Evolutionary conservation across 2,329 filamentous ascomycete genomes (phyloP), one percentile per base, ranked within the genome.

Genomic region (Colletotrichum cereale): DNA sequence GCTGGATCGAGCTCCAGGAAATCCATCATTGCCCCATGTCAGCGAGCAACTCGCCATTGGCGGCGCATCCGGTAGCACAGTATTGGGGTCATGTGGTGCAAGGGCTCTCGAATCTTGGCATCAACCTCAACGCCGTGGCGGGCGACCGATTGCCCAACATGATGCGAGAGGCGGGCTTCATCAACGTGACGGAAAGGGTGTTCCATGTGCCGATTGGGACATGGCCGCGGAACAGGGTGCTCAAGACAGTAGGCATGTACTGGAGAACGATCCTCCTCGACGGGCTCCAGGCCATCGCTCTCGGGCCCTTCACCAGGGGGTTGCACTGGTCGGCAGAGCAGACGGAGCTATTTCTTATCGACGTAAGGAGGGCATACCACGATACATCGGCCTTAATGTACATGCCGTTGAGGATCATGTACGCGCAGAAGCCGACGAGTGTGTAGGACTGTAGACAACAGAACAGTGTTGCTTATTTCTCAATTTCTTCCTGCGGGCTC

Each of bases 1-100:
- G 85, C 21, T 89, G 86, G 86, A 82, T 88, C 55, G 87, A 89
- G 74, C 77, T 88, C 40, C 86, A 88, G 75, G 87, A 89, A 76
- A 85, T 88, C 29, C 82, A 87, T 63, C 86, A 87, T 75, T 80
- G 79, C 62, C 86, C 86, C 3, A 79, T 82, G 66, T 85, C 82
- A 65, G 82, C 85, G 52, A 82, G 83, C 55, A 79, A 78, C 50
- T 79, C 76, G 47, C 77, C 87, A 63, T 73, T 81, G 0, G 69
- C 77, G 1, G 77, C 82, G 21, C 82, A 86, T 68, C 80, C 82
- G 2, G 80, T 88, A 18, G 79, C 82, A 5, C 78, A 83, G 66
- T 88, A 86, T 74, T 88, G 86, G 85, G 74, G 77, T 5, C 77
- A 83, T 40, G 82, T 88, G 26, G 82, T 77, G 14, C 78, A 84